Base-by-base conservation (phyloP, 345 rosid species). In the Melaleuca quinquenervia region DNA sequence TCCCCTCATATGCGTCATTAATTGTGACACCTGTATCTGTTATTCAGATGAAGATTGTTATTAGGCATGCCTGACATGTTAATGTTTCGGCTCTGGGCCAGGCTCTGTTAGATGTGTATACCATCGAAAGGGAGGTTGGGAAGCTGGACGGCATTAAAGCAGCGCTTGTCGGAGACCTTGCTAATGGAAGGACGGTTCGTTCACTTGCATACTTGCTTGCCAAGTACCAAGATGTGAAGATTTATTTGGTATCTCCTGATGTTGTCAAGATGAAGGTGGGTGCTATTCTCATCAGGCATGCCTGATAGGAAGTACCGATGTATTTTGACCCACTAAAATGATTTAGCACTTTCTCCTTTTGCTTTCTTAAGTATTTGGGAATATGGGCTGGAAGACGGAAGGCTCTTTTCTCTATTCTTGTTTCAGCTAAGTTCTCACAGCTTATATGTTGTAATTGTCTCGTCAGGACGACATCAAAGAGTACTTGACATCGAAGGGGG, bases 121-220 rank as follows among this genome's bases (percentile, higher is more conserved):
- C 99, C 27, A 93, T 97, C 58, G 96, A 95, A 82, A 91, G 98
- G 84, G 99, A 96, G 90, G 91, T 95, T 58, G 98, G 98, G 36
- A 94, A 94, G 90, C 90, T 97, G 88, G 98, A 96, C 86, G 98
- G 95, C 86, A 97, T 96, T 70, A 93, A 87, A 89, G 98, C 96
- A 26, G 99, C 94, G 36, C 93, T 97, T 85, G 99, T 97, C 16
- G 99, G 99, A 85, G 99, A 97, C 89, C 99, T 97, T 88, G 98
- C 99, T 16, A 95, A 97, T 58, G 99, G 98, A 85, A 94, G 99
- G 89, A 97, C 98, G 20, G 98, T 96, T 74, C 94, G 98, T 13
- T 97, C 99, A 0, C 98, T 97, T 80, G 98, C 98, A 3, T 96
- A 96, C 89, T 90, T 97, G 87, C 99, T 97, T 85, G 93, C 99